Conservation (phyloP, 106 monocot genomes). For the Platanthera guangdongensis region DNA sequence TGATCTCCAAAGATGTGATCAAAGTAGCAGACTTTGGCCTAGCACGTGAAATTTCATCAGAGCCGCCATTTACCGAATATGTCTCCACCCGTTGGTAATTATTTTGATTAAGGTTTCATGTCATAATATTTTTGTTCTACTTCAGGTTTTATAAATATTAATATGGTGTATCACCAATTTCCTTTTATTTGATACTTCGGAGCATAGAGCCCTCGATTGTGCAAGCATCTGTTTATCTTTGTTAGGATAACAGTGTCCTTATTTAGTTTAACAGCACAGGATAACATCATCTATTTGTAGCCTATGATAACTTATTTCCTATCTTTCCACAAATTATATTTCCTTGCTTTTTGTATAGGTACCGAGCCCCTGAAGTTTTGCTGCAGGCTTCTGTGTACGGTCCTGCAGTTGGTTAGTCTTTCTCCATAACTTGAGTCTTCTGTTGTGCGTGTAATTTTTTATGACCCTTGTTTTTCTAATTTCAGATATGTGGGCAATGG, state of each 20-base stretch:
- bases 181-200: not conserved
- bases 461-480: not conserved
- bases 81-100: conserved; percentile 92
- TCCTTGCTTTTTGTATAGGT: conserved; percentile 35
- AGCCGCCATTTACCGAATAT: conserved; percentile 97
- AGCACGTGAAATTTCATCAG: conserved; percentile 82
- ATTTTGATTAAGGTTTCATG: not conserved
- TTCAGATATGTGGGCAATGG: conserved; percentile 99
- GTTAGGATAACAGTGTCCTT: not conserved
- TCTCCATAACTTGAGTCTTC: not conserved
- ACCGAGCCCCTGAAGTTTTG: conserved; percentile 77
- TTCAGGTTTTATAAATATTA: not conserved
- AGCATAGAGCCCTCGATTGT: not conserved
- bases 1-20: conserved; percentile 69
- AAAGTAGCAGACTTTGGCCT: conserved; percentile 99
- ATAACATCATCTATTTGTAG: not conserved
- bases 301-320: not conserved
- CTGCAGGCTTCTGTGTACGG: conserved; percentile 59
- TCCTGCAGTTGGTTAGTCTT: conserved; percentile 74
- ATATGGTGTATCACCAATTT: conserved; percentile 1
- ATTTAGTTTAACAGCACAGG: not conserved
- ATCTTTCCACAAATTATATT: not conserved
- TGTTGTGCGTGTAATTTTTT: not conserved
- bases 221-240: not conserved
- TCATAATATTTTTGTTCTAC: not conserved